Conservation (phyloP, 2,329 filamentous ascomycete genomes). For the Fusarium sp. region DNA sequence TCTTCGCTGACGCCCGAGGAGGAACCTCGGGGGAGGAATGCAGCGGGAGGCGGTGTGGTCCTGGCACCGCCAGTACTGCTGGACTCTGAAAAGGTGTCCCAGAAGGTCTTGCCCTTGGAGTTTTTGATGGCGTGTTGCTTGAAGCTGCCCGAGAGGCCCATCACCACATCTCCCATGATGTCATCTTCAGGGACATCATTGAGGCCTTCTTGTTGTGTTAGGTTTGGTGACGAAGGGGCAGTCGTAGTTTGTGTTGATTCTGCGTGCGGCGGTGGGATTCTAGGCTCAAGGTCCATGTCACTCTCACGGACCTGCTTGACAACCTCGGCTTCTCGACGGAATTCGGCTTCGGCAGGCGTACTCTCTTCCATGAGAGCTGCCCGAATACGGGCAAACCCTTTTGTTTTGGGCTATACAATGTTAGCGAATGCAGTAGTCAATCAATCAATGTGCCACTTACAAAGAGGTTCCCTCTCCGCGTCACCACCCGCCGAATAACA, state of each 20-base stretch:
- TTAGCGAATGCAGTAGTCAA: conserved; percentile 41
- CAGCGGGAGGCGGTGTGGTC: conserved; percentile 71
- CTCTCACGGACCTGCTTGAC: conserved; percentile 94
- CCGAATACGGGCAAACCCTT: conserved; percentile 91
- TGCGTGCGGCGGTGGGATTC: conserved; percentile 50
- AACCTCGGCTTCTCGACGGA: conserved; percentile 90
- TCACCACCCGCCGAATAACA: conserved; percentile 83
- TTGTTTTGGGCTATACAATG: conserved; percentile 80
- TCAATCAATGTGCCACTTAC: conserved; percentile 59
- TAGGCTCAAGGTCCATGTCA: conserved; percentile 69
- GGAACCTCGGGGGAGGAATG: conserved; percentile 65
- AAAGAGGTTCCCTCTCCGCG: conserved; percentile 85
- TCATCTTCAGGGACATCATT: conserved; percentile 76
- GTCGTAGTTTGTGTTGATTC: conserved; percentile 61
- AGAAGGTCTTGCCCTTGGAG: conserved; percentile 72
- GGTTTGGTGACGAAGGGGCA: conserved; percentile 71
- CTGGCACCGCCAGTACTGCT: conserved; percentile 59
- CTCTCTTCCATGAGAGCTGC: conserved; percentile 89
- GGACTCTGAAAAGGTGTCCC: conserved; percentile 79
- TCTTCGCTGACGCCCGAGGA: conserved; percentile 72
- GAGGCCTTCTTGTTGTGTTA: conserved; percentile 69
- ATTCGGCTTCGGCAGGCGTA: conserved; percentile 86
- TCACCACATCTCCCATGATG: conserved; percentile 64
- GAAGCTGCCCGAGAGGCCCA: conserved; percentile 69
- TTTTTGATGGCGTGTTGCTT: conserved; percentile 76